Conservation (phyloP, 73 alveolate genomes). For the Blepharisma japonicum region DNA sequence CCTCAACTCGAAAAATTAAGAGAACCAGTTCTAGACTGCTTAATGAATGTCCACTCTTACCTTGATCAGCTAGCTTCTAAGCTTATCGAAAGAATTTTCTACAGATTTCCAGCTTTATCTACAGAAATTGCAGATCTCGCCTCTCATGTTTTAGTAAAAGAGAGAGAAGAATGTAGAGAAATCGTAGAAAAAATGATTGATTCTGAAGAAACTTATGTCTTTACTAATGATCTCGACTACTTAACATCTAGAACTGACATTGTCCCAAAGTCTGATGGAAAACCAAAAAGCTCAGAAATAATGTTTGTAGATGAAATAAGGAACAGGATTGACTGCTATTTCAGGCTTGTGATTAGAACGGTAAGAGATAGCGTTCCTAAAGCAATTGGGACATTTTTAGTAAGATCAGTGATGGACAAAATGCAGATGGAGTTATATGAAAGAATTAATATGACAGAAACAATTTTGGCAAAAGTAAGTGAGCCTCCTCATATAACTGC, state of each 20-base stretch:
- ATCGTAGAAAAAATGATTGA: slow-evolving; percentile 76
- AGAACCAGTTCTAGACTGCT: slow-evolving; percentile 73
- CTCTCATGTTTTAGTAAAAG: slow-evolving; percentile 52
- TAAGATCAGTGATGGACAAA: slow-evolving; percentile 46
- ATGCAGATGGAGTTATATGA: slow-evolving; percentile 59
- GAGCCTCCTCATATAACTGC: slow-evolving; percentile 56
- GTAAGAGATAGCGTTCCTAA: slow-evolving; percentile 88
- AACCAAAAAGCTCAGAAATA: slow-evolving; percentile 33
- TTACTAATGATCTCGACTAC: slow-evolving; percentile 90
- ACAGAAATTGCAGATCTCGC: slow-evolving; percentile 60
- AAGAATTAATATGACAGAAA: slow-evolving; percentile 39
- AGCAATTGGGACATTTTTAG: slow-evolving; percentile 87
- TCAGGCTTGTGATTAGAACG: slow-evolving; percentile 72
- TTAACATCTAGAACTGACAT: slow-evolving; percentile 41
- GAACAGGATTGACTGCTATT: slow-evolving; percentile 76
- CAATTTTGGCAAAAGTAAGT: slow-evolving; percentile 29
- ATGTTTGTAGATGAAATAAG: slow-evolving; percentile 82
- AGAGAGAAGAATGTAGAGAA: slow-evolving; percentile 69
- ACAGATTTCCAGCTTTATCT: slow-evolving; percentile 67
- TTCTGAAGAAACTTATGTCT: slow-evolving; percentile 84
- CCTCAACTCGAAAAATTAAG: slow-evolving; percentile 67
- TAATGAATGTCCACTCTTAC: slow-evolving; percentile 55
- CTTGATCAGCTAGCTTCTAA: slow-evolving; percentile 59
- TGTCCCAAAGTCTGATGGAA: slow-evolving; percentile 18
- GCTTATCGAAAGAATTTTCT: slow-evolving; percentile 53